Conservation (phyloP, 768 basidiomycete genomes). For the Termitomyces sp. region DNA sequence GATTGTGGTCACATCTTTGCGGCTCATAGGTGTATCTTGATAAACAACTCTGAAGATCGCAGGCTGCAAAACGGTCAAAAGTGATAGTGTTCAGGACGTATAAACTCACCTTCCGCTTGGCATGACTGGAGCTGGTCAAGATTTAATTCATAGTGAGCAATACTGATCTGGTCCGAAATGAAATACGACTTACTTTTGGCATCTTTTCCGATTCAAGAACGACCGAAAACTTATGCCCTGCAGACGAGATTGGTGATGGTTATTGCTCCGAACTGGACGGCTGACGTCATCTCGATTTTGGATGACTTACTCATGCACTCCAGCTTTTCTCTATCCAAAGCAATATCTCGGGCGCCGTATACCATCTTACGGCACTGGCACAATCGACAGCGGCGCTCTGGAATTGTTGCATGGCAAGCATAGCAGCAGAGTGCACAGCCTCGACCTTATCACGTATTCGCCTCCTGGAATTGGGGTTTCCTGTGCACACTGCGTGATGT, state of each 20-base stretch:
- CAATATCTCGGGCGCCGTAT: background rate
- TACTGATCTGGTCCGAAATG: background rate
- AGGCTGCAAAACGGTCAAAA: constrained; percentile 3
- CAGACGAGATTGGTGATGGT: background rate
- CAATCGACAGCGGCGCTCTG: background rate
- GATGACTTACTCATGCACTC: background rate
- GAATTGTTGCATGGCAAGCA: background rate
- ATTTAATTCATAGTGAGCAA: background rate
- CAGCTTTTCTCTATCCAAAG: background rate
- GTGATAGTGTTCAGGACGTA: background rate
- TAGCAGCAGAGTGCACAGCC: background rate
- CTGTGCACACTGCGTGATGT: background rate
- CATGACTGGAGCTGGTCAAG: background rate
- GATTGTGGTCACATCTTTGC: constrained; percentile 8
- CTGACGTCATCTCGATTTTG: background rate
- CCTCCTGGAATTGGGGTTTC: background rate
- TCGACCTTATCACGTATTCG: background rate
- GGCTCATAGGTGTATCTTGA: constrained; percentile 12
- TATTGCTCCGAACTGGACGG: background rate
- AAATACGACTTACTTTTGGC: background rate
- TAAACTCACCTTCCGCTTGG: background rate
- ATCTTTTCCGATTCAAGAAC: background rate
- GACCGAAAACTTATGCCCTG: background rate
- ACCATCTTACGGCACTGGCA: background rate
- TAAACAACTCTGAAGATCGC: constrained; percentile 14